phyloP scores from a whole-genome alignment of 495 filamentous ascomycete genomes.

The Penicillium ucsense region DNA sequence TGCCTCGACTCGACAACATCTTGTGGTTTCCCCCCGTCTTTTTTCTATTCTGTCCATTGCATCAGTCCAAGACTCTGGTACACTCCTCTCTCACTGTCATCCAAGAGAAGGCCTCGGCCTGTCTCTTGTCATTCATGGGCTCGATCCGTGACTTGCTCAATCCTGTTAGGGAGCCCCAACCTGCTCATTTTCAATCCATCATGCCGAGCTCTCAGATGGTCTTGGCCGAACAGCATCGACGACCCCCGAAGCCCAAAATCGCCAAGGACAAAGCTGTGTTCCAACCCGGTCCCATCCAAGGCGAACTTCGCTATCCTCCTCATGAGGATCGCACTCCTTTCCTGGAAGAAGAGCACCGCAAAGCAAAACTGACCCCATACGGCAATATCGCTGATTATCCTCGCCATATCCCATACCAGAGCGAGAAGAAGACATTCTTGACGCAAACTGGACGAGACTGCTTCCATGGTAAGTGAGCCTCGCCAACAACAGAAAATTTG shows the following conservation, averaged over 20 bases:
- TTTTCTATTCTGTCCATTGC: background rate
- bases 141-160: conserved; percentile 26
- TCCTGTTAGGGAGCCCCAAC: conserved; percentile 9
- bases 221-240: background rate
- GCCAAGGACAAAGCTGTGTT: conserved; percentile 53
- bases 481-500: too few relatives aligned
- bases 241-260: conserved; percentile 36
- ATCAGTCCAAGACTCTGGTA: too few relatives aligned
- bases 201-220: background rate
- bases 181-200: background rate
- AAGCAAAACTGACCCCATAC: conserved; percentile 56
- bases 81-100: too few relatives aligned
- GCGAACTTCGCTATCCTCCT: conserved; percentile 57
- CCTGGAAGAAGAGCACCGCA: conserved; percentile 43
- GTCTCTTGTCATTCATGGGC: conserved; percentile 12
- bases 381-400: conserved; percentile 58
- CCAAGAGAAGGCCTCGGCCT: background rate
- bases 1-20: background rate
- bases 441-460: conserved; percentile 76
- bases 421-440: conserved; percentile 80
- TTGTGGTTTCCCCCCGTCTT: conserved; percentile 5
- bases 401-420: conserved; percentile 84
- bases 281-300: conserved; percentile 46
- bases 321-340: conserved; percentile 50
- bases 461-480: conserved; percentile 59